A percentile compares a stretch with the other conserved stretches of the same genome.
Evolutionary conservation across 2,329 filamentous ascomycete species (phyloP).

Genomic region (Onygenales sp.): DNA sequence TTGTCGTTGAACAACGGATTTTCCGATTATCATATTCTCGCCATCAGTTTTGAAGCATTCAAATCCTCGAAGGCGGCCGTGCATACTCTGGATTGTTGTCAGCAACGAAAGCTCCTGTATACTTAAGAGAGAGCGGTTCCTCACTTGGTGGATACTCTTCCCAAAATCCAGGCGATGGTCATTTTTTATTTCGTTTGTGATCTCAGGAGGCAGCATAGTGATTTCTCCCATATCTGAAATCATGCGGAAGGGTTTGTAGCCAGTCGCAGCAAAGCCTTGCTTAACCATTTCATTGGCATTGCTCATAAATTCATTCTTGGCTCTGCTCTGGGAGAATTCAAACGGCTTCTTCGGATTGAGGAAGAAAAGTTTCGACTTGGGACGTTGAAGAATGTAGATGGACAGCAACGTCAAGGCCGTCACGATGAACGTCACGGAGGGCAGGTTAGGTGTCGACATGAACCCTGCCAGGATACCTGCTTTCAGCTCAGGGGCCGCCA

Average conservation of each 20-base stretch:
- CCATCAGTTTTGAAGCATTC: conserved; percentile 14
- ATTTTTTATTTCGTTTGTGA: background rate
- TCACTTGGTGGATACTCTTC: background rate
- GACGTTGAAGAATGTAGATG: conserved; percentile 1
- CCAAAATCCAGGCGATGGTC: background rate
- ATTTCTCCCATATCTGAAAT: background rate
- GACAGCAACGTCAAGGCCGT: background rate
- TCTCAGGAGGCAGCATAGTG: background rate
- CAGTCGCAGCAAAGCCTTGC: background rate
- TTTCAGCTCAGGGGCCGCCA: background rate
- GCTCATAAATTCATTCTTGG: conserved; percentile 1
- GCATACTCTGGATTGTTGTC: background rate
- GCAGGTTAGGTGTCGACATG: background rate
- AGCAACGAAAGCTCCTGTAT: background rate
- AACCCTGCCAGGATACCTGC: background rate
- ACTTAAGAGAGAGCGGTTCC: background rate
- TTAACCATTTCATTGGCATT: background rate
- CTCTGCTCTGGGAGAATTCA: background rate
- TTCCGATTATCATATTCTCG: conserved; percentile 8
- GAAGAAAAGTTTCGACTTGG: background rate
- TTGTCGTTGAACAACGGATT: conserved; percentile 21
- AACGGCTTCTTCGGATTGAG: conserved; percentile 1
- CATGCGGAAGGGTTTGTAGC: conserved; percentile 2
- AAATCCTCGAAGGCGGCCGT: conserved; percentile 10
- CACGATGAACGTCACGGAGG: background rate